These are phyloP conservation scores for Acmispon strigosus DNA, from an alignment of 306 rosid genomes.

Conservation along the genomic window DNA sequence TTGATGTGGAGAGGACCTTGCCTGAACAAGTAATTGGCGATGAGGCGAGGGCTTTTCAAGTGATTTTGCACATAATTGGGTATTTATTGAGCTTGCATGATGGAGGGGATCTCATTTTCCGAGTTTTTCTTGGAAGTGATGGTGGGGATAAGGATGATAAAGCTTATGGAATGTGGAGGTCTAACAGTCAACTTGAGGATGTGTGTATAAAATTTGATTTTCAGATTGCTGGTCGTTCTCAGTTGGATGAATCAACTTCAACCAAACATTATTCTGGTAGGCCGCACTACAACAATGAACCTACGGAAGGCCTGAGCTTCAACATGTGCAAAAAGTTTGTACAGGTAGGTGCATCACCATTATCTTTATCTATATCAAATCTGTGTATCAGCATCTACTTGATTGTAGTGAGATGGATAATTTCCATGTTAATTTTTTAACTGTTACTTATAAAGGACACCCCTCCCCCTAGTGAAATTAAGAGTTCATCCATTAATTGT, in stretches of 20 bases:
- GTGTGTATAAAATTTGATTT: constrained; percentile 54
- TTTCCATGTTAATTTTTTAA: not conserved
- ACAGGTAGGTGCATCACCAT: constrained; percentile 37
- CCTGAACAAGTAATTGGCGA: constrained; percentile 65
- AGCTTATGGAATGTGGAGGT: constrained; percentile 40
- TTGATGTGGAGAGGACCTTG: constrained; percentile 56
- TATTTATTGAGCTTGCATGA: constrained; percentile 39
- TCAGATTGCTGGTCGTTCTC: constrained; percentile 33
- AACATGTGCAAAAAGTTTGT: constrained; percentile 60
- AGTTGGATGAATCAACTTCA: constrained; percentile 30
- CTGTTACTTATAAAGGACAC: not conserved
- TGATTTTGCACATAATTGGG: constrained; percentile 69
- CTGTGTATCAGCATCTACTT: not conserved
- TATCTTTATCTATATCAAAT: not conserved
- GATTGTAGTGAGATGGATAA: not conserved
- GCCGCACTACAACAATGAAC: constrained; percentile 34
- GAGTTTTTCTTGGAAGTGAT: constrained; percentile 30
- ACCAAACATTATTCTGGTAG: constrained; percentile 24
- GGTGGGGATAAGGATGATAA: constrained; percentile 39
- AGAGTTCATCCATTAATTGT: not conserved
- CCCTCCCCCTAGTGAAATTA: not conserved
- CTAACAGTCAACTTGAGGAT: constrained; percentile 31
- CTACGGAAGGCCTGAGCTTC: constrained; percentile 56
- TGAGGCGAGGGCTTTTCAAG: constrained; percentile 70
- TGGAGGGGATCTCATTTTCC: constrained; percentile 39